A percentile compares a stretch with the other conserved stretches of the same genome.
Conservation (phyloP, 768 basidiomycete genomes). For the Serendipita sp. region DNA sequence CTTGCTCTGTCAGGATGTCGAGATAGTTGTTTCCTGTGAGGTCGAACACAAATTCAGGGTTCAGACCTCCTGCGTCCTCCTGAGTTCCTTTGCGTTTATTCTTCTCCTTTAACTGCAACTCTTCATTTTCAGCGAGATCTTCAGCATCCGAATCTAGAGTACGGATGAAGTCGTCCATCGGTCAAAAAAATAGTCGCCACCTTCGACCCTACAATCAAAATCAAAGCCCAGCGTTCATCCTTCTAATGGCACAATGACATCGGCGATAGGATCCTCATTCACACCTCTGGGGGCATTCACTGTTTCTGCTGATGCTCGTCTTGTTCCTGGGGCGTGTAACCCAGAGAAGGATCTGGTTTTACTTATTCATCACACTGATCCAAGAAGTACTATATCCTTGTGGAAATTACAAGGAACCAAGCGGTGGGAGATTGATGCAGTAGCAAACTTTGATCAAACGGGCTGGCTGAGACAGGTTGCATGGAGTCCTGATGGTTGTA, state of each 20-base stretch:
- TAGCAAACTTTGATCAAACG: neutral
- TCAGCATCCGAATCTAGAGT: conserved; percentile 73
- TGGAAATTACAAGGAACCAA: neutral
- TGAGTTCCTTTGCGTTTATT: conserved; percentile 17
- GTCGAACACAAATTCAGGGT: conserved; percentile 77
- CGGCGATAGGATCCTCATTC: neutral
- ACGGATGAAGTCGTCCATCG: conserved; percentile 51
- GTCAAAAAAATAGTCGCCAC: neutral
- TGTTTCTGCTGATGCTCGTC: neutral
- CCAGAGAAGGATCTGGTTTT: conserved; percentile 2
- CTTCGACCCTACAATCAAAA: neutral
- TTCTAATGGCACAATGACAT: neutral
- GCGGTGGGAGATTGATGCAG: neutral
- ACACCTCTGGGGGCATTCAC: neutral
- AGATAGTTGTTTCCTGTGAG: conserved; percentile 51
- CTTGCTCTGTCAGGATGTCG: conserved; percentile 31
- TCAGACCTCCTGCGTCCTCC: conserved; percentile 43
- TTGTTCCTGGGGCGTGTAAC: neutral
- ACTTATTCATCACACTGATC: neutral
- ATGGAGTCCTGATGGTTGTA: conserved; percentile 1
- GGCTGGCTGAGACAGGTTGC: neutral
- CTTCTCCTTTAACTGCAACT: conserved; percentile 13
- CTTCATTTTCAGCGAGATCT: conserved; percentile 19
- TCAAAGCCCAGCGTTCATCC: too few species aligned
- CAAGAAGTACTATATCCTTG: neutral